phyloP scores from a whole-genome alignment of 129 eudicot genomes.

The Artemisia tridentata region DNA sequence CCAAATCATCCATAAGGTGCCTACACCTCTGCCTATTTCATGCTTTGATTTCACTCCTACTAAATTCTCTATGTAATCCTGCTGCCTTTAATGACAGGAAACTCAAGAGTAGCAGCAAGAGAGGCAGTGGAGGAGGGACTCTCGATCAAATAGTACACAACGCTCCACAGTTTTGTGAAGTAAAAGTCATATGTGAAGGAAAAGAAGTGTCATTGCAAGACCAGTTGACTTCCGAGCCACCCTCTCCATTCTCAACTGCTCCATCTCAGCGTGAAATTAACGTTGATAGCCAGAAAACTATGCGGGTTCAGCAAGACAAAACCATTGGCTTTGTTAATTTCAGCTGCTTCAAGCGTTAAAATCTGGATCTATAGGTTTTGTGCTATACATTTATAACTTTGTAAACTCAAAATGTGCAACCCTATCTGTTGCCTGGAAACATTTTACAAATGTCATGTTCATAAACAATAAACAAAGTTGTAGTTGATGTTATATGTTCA shows the following conservation, averaged over 20 bases:
- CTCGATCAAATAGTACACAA: slow-evolving; percentile 54
- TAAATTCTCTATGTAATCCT: neutral
- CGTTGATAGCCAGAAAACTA: too few species aligned
- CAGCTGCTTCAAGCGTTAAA: slow-evolving; percentile 55
- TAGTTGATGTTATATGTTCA: neutral
- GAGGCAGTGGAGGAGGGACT: slow-evolving; percentile 48
- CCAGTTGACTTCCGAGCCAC: slow-evolving; percentile 10
- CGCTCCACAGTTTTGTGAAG: slow-evolving; percentile 67
- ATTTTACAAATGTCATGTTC: neutral
- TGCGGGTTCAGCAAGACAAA: too few species aligned
- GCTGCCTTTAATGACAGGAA: slow-evolving; percentile 38
- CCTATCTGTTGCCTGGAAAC: neutral
- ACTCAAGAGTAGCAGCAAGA: slow-evolving; percentile 42
- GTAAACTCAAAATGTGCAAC: slow-evolving; percentile 13
- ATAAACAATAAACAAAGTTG: neutral
- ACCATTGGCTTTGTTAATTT: neutral
- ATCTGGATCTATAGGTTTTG: slow-evolving; percentile 8
- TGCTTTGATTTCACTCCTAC: neutral
- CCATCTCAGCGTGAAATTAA: too few species aligned
- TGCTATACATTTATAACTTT: slow-evolving; percentile 13
- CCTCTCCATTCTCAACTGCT: slow-evolving; percentile 23
- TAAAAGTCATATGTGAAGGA: slow-evolving; percentile 74
- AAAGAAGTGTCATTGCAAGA: slow-evolving; percentile 50
- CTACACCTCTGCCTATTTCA: neutral
- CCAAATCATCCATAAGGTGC: slow-evolving; percentile 46